Evolutionary conservation across 169 alveolate genomes (phyloP).

Genomic region (Cryptosporidium meleagridis): DNA sequence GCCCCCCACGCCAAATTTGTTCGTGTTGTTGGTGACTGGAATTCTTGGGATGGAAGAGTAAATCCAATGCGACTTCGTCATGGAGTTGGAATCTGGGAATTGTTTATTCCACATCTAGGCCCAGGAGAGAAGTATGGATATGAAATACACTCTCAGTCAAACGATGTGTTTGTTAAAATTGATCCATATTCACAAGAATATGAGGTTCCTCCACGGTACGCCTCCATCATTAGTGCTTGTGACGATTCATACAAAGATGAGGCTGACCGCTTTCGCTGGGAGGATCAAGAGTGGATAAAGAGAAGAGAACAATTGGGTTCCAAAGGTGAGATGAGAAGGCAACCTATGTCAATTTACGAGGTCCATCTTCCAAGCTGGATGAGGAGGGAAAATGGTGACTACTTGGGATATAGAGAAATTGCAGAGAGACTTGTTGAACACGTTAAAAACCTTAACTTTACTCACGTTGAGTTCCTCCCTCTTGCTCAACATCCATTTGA

Average conservation of each 20-base stretch:
- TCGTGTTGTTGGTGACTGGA: conserved; percentile 84
- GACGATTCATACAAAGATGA: conserved; percentile 80
- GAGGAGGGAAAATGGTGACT: conserved; percentile 79
- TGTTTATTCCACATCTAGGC: conserved; percentile 79
- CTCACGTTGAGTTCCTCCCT: conserved; percentile 84
- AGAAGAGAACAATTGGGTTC: conserved; percentile 75
- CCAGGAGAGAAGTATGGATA: conserved; percentile 81
- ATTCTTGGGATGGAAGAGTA: conserved; percentile 83
- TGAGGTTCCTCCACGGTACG: conserved; percentile 81
- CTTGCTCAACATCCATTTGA: conserved; percentile 84
- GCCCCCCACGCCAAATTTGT: conserved; percentile 81
- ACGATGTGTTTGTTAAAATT: conserved; percentile 78
- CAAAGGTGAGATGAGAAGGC: conserved; percentile 77
- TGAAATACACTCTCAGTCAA: conserved; percentile 77
- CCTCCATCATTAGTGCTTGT: conserved; percentile 80
- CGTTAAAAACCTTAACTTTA: conserved; percentile 78
- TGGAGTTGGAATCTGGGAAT: conserved; percentile 83
- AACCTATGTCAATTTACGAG: conserved; percentile 83
- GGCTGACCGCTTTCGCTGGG: conserved; percentile 79
- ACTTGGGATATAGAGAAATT: conserved; percentile 80
- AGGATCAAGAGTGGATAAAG: conserved; percentile 81
- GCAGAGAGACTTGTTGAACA: conserved; percentile 81
- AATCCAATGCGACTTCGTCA: conserved; percentile 81
- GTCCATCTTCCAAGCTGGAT: conserved; percentile 84
- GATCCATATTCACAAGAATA: conserved; percentile 85